Evolutionary conservation across 306 rosid genomes (phyloP).

Genomic region (Clitoria ternatea): DNA sequence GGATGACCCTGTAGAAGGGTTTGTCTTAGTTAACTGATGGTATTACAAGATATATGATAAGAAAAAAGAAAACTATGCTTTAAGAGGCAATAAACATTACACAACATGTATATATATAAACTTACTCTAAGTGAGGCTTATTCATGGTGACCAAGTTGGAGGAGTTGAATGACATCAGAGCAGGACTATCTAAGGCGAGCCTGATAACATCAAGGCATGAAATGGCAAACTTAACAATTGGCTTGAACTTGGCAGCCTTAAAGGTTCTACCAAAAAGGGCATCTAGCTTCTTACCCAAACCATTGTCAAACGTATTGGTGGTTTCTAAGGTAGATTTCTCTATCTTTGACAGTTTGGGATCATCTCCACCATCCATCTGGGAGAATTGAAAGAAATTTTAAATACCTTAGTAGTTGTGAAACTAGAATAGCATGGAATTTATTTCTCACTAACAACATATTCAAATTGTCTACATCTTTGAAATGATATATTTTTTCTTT

Average conservation of each 20-base stretch:
- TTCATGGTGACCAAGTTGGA: constrained; percentile 64
- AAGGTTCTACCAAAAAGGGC: constrained; percentile 62
- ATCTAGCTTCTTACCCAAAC: constrained; percentile 73
- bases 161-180: constrained; percentile 72
- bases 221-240: constrained; percentile 50
- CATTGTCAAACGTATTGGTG: constrained; percentile 9
- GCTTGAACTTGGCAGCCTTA: constrained; percentile 56
- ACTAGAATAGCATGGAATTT: constrained; percentile 6
- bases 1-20: too few relatives aligned
- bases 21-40: too few relatives aligned
- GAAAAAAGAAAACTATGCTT: too few relatives aligned
- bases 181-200: constrained; percentile 48
- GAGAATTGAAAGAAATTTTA: constrained; percentile 30
- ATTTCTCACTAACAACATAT: background rate
- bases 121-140: constrained; percentile 79
- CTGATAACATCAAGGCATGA: constrained; percentile 65
- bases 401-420: constrained; percentile 3
- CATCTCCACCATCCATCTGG: constrained; percentile 48
- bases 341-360: constrained; percentile 30
- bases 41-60: too few relatives aligned
- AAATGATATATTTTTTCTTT: constrained; percentile 23
- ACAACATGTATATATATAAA: background rate
- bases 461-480: constrained; percentile 20
- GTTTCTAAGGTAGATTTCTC: constrained; percentile 31
- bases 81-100: too few relatives aligned